phyloP scores from a whole-genome alignment of 1,139 yeast genomes.

The Candida pseudoviswanathii region DNA sequence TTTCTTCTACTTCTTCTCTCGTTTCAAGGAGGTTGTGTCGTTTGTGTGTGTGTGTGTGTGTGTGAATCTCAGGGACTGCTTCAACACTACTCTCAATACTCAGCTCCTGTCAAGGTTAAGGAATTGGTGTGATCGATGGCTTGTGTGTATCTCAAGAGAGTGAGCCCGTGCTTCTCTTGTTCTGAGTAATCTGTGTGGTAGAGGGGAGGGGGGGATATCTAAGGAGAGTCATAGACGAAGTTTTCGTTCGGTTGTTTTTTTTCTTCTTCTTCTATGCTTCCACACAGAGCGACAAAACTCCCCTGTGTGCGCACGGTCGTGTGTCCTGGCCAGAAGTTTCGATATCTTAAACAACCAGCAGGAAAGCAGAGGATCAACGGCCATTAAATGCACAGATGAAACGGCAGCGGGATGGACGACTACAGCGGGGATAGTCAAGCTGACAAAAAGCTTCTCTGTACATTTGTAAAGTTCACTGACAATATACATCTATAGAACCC shows the following conservation, averaged over 20 bases:
- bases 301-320: neutral
- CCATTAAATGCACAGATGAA: neutral
- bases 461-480: too few relatives aligned
- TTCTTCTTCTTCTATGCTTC: too few relatives aligned
- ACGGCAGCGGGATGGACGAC: neutral
- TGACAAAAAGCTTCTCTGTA: too few relatives aligned
- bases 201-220: neutral
- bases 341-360: neutral
- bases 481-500: conserved; percentile 9
- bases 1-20: too few relatives aligned
- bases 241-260: neutral
- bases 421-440: neutral
- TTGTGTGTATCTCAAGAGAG: too few relatives aligned
- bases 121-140: too few relatives aligned
- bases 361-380: too few relatives aligned
- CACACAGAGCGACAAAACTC: neutral
- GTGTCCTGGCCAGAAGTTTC: neutral
- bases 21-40: too few relatives aligned
- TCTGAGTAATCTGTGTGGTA: neutral
- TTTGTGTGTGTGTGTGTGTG: too few relatives aligned
- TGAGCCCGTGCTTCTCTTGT: neutral
- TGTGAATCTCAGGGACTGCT: too few relatives aligned
- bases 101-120: too few relatives aligned
- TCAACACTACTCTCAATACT: too few relatives aligned
- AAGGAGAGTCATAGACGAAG: neutral